Evolutionary conservation across 805 yeast species (phyloP), one percentile per base, ranked within the genome.

Genomic region (Priceomyces fermenticarens): DNA sequence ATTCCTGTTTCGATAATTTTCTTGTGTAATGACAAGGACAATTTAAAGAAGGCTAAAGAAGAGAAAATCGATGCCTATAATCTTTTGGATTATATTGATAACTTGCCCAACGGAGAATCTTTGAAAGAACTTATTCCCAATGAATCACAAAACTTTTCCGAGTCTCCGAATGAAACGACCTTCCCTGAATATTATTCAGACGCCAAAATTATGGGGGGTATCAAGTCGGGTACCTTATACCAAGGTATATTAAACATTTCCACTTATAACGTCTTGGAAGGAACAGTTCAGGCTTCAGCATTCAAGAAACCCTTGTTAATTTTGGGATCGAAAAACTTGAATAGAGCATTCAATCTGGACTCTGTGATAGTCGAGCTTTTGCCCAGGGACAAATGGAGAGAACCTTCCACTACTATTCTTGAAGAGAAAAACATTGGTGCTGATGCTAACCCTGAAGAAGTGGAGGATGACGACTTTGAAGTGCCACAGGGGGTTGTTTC

Each of bases 331-430:
- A 87, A 86, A 54, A 82, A 83, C 58, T 65, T 93, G 51, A 93
- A 93, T 60, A 80, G 99, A 62, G 85, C 91, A 0, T 91, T 91
- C 67, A 88, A 87, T 53, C 90, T 96, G 20, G 99, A 93, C 56
- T 77, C 81, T 29, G 98, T 93, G 25, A 86, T 89, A 35, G 88
- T 93, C 4, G 98, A 93, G 62, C 67, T 93, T 32, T 70, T 93
- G 32, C 97, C 98, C 1, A 78, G 86, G 49, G 70, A 75, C 23
- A 81, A 86, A 57, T 93, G 99, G 99, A 83, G 85, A 52, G 81
- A 80, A 30, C 96, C 97, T 1, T 82, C 95, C 0, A 66, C 84
- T 3, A 78, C 85, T 35, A 83, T 88, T 32, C 66, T 89, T 30
- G 97, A 89, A 54, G 95, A 88, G 43, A 83, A 77, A 37, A 70